Evolutionary conservation across 495 filamentous ascomycete genomes (phyloP), one percentile per base, ranked within the genome.

Genomic region (Penicillium waksmanii): DNA sequence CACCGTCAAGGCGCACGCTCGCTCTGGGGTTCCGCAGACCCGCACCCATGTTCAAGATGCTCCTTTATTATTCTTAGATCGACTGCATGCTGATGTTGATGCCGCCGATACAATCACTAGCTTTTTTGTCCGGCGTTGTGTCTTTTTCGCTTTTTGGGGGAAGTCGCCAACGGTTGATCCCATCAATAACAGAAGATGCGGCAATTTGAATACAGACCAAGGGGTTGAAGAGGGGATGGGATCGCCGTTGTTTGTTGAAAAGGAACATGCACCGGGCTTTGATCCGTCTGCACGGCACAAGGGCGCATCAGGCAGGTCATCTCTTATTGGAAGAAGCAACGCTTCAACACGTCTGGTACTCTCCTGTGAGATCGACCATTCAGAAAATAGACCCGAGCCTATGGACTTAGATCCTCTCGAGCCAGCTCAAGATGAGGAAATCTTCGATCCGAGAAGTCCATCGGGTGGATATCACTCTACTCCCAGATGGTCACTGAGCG

Each of bases 51-150:
- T 59, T 51, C 51, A 62, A 35, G 69, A 74, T 53, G 38, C 51
- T 19, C 43, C 46, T 7, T 59, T 56, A 2, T 66, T 76, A 15
- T 77, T 75, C 58, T 12, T 73, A 3, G 65, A 71, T 51, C 54
- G 59, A 17, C 33, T 77, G 21, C 58, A 72, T 50, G 58, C 61
- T 18, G 57, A 65, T 23, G 42, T 61, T 43, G 11, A 44, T 53
- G 35, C 57, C 21, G 51, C n/a, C 12, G 58, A 71, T 31, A 62
- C 52, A 17, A 57, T 74, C 17, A 65, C 69, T 15, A 67, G 66
- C 36, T 68, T 76, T 42, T 71, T 69, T 57, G 64, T 78, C 13
- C 49, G 65, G 42, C 62, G 57, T 21, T 70, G 57, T 50, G 58
- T 76, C 10, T 78, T 74, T 62, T 73, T 43, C n/a, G 40, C 40